Evolutionary conservation across 2,329 filamentous ascomycete genomes (phyloP), one percentile per base, ranked within the genome.

Genomic region (Aspergillus uvarum): DNA sequence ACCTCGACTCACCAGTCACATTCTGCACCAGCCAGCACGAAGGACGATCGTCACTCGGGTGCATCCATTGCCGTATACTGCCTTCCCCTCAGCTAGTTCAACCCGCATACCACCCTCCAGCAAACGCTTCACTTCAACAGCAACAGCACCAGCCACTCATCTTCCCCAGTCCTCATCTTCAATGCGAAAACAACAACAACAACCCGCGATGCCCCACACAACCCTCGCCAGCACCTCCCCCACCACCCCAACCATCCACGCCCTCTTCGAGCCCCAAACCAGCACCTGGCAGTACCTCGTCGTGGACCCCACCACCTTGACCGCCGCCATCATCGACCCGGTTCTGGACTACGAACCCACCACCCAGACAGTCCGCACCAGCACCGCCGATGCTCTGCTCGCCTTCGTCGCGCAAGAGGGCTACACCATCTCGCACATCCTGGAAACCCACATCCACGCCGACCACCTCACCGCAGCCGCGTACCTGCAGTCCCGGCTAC

Each of bases 311-410:
- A 59, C 67, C 0, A 85, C 83, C 0, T 68, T 65, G 1, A 67
- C 66, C 0, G 82, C 85, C 1, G 81, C 79, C 58, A 83, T 89
- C 54, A 87, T 89, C 64, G 87, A 89, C 65, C 77, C 86, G 0
- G 87, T 89, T 0, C 68, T 89, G 2, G 81, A 88, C 68, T 87
- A 81, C 61, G 80, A 86, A 50, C 76, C 78, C 1, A 64, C 70
- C 11, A 77, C 71, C 1, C 72, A 76, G 44, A 67, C 56, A 2
- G 77, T 88, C 59, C 77, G 71, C 5, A 88, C 86, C 0, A 51
- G 65, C 0, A 75, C 81, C 0, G 87, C 87, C 2, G 84, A 89
- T 59, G 49, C 60, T 0, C 63, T 89, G 0, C 73, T 89, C 0
- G 63, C 74, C 0, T 24, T 82, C 0, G 68, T 85, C 6, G 63